Evolutionary conservation across 305 asterid species (phyloP).

Genomic region (Euphrasia arctica): DNA sequence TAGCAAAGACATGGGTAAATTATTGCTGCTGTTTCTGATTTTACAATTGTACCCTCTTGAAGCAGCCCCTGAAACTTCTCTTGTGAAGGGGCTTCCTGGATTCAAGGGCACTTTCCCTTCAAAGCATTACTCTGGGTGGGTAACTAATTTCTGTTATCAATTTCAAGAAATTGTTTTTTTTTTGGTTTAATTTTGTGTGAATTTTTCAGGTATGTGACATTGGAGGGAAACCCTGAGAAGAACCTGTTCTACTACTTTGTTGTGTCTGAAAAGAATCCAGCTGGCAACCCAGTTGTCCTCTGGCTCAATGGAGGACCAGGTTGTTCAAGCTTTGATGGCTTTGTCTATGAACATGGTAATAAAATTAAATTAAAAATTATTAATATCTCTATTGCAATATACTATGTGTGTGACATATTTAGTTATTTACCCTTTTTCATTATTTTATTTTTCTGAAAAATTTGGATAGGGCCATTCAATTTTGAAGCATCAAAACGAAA

Average conservation of each 20-base stretch:
- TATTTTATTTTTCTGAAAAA: conserved; percentile 2
- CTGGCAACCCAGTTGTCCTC: conserved; percentile 48
- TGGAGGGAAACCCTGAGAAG: conserved; percentile 35
- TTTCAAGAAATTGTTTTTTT: not conserved
- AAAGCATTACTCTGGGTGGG: conserved; percentile 68
- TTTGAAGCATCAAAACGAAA: conserved; percentile 44
- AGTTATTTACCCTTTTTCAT: not conserved
- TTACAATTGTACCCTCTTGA: conserved; percentile 23
- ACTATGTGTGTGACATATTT: not conserved
- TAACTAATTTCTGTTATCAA: conserved; percentile 18
- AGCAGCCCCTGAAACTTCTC: conserved; percentile 44
- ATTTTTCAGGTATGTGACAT: conserved; percentile 38
- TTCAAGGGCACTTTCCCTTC: conserved; percentile 57
- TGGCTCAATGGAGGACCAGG: conserved; percentile 81
- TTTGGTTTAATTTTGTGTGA: not conserved
- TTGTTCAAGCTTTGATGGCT: conserved; percentile 76
- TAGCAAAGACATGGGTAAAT: conserved; percentile 23
- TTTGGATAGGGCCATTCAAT: conserved; percentile 55
- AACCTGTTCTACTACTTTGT: conserved; percentile 62
- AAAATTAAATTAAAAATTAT: not conserved
- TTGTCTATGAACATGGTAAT: conserved; percentile 63
- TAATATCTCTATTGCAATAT: too few relatives aligned
- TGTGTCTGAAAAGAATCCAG: conserved; percentile 46
- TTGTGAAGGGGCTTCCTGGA: conserved; percentile 48
- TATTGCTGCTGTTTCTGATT: conserved; percentile 14